phyloP scores from a whole-genome alignment of 257 asterid species.

The Jacaranda mimosifolia region DNA sequence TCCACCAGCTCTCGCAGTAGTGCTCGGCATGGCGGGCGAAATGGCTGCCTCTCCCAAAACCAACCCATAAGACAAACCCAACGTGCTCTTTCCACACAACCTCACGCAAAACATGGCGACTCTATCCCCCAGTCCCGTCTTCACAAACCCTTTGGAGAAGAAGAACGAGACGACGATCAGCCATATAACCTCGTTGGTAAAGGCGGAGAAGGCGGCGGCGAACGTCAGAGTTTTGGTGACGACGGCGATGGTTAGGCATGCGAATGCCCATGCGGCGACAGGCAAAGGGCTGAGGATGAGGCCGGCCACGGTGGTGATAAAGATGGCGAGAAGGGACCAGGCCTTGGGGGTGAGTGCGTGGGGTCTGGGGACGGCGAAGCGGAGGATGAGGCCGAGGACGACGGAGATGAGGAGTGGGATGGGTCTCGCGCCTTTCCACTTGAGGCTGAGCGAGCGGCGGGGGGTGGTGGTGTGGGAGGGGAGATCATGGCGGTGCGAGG shows the following conservation, averaged over 20 bases:
- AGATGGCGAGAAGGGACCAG: slow-evolving; percentile 67
- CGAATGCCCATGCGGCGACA: slow-evolving; percentile 65
- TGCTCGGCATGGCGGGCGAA: slow-evolving; percentile 70
- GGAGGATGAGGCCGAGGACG: slow-evolving; percentile 53
- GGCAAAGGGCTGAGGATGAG: slow-evolving; percentile 62
- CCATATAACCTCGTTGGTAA: slow-evolving; percentile 73
- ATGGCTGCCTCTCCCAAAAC: slow-evolving; percentile 58
- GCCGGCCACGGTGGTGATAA: slow-evolving; percentile 61
- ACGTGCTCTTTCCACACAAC: slow-evolving; percentile 62
- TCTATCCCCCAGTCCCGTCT: slow-evolving; percentile 71
- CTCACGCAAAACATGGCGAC: slow-evolving; percentile 59
- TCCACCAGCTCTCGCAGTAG: slow-evolving; percentile 72
- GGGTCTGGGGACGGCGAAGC: slow-evolving; percentile 67
- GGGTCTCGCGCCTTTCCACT: slow-evolving; percentile 61
- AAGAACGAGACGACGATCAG: slow-evolving; percentile 64
- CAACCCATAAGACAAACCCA: slow-evolving; percentile 67
- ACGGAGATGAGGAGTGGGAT: slow-evolving; percentile 50
- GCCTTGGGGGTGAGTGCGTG: slow-evolving; percentile 49
- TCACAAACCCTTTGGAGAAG: slow-evolving; percentile 65
- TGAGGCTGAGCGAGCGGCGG: not conserved
- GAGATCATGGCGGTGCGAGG: not conserved
- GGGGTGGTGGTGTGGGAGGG: not conserved
- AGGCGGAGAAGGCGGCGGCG: slow-evolving; percentile 65
- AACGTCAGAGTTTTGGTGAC: slow-evolving; percentile 60
- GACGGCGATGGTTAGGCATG: slow-evolving; percentile 55